These are phyloP conservation scores for Sclerotiophoma versabilis DNA, from an alignment of 2,329 filamentous ascomycete genomes.

Conservation along the genomic window DNA sequence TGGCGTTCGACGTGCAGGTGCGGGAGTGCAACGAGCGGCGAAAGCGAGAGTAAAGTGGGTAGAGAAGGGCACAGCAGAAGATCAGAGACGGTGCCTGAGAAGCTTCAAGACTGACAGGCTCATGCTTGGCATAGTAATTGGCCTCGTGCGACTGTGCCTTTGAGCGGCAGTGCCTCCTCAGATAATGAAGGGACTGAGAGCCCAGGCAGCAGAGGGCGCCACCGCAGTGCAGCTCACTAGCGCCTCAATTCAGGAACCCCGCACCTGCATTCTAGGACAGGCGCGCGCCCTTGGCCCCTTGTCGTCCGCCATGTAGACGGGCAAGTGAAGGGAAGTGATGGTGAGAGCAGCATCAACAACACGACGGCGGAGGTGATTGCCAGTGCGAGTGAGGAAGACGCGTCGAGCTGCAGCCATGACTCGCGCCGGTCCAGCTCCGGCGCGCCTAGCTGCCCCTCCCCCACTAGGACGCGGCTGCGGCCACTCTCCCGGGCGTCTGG, in stretches of 20 bases:
- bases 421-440: conserved; percentile 10
- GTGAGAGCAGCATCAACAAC: neutral
- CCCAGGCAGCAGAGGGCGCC: conserved; percentile 27
- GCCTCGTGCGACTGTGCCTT: conserved; percentile 21
- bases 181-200: conserved; percentile 16
- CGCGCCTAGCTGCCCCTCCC: conserved; percentile 26
- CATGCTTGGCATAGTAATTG: conserved; percentile 21
- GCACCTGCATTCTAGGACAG: neutral
- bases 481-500: conserved; percentile 24
- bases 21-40: neutral
- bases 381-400: neutral
- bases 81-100: neutral
- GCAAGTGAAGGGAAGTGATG: neutral
- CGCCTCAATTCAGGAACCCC: neutral
- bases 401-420: conserved; percentile 9
- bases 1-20: too few relatives aligned
- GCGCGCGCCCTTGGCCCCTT: too few relatives aligned
- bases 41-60: neutral
- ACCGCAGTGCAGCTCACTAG: conserved; percentile 3
- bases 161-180: conserved; percentile 6
- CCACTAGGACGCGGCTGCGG: conserved; percentile 23
- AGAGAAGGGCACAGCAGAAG: neutral
- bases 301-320: too few relatives aligned
- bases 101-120: conserved; percentile 7
- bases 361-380: neutral